Conservation (phyloP, 1,284 basidiomycete genomes). For the Microstroma glucosiphilum region DNA sequence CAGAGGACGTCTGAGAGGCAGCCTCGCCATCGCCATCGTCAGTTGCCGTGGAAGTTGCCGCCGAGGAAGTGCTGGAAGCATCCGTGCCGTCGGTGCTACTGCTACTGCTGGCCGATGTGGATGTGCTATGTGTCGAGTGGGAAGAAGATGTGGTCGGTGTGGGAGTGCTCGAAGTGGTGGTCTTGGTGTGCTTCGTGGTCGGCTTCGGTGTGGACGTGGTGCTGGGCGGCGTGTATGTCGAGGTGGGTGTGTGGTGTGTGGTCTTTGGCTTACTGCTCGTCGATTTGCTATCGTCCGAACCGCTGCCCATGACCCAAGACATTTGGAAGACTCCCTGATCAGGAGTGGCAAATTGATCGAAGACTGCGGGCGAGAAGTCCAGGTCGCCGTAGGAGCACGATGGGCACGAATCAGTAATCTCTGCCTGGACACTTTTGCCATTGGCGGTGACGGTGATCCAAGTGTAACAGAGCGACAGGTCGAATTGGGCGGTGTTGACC, state of each 20-base stretch:
- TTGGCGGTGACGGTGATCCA: constrained; percentile 61
- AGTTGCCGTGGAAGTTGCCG: too few relatives aligned
- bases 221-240: background rate
- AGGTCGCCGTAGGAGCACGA: constrained; percentile 67
- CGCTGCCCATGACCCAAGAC: constrained; percentile 18
- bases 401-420: constrained; percentile 65
- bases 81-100: too few relatives aligned
- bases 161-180: background rate
- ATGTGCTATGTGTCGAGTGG: too few relatives aligned
- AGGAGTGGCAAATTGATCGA: constrained; percentile 50
- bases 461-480: constrained; percentile 56
- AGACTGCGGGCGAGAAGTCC: constrained; percentile 72
- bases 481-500: constrained; percentile 26
- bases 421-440: constrained; percentile 57
- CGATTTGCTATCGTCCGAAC: background rate
- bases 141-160: too few relatives aligned
- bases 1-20: too few relatives aligned
- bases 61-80: too few relatives aligned
- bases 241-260: background rate
- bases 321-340: constrained; percentile 34
- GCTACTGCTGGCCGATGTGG: too few relatives aligned
- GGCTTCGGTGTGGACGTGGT: background rate
- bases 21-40: too few relatives aligned
- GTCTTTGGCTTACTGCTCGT: background rate
- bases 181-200: background rate